Evolutionary conservation across 345 rosid genomes (phyloP).

Genomic region (Ceriops zippeliana): DNA sequence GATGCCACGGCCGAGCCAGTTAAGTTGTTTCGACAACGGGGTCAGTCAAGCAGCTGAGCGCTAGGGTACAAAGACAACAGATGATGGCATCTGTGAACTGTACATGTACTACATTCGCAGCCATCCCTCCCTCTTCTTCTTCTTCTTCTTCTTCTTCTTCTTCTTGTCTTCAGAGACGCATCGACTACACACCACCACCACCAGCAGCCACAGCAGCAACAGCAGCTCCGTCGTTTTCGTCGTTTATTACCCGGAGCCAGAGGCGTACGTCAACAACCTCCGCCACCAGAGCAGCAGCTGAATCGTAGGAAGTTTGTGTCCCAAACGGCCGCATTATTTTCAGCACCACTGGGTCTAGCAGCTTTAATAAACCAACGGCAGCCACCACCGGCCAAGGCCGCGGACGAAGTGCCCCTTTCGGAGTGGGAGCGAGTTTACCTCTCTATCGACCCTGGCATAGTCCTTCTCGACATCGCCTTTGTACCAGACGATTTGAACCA

Average conservation of each 20-base stretch:
- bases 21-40: no score
- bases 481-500: slow-evolving; percentile 73
- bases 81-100: slow-evolving; percentile 26
- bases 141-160: neutral
- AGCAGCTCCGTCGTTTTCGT: no score
- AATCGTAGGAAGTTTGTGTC: slow-evolving; percentile 48
- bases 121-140: slow-evolving; percentile 6
- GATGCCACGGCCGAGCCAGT: no score
- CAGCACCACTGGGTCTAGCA: slow-evolving; percentile 24
- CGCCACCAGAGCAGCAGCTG: slow-evolving; percentile 18
- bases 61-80: no score
- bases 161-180: slow-evolving; percentile 25
- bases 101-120: slow-evolving; percentile 13
- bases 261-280: slow-evolving; percentile 19
- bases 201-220: no score
- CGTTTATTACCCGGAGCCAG: slow-evolving; percentile 31
- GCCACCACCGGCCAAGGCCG: slow-evolving; percentile 24
- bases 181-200: slow-evolving; percentile 6
- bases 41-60: no score
- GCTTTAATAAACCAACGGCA: slow-evolving; percentile 22
- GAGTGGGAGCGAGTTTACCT: slow-evolving; percentile 82
- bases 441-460: slow-evolving; percentile 90
- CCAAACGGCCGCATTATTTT: slow-evolving; percentile 41
- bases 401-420: slow-evolving; percentile 55
- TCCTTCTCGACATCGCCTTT: slow-evolving; percentile 86